phyloP scores from a whole-genome alignment of 2,329 filamentous ascomycete genomes.

The Arachnopeziza araneosa region DNA sequence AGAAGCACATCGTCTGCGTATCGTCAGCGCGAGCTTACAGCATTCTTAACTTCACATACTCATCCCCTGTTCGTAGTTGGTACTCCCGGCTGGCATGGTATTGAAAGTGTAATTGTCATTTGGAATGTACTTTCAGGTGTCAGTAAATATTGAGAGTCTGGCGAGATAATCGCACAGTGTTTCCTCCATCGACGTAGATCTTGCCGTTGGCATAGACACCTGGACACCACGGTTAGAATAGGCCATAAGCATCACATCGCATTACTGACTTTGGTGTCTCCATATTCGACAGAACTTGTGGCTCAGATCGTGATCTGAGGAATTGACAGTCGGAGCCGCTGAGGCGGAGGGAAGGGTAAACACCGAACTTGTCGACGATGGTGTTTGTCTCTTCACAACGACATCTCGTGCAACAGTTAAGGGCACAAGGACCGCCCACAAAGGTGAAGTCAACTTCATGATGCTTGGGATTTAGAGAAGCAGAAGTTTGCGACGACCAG shows the following conservation, averaged over 20 bases:
- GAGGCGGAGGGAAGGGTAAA: conserved; percentile 1
- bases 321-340: conserved; percentile 1
- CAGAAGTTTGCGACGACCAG: neutral
- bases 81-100: neutral
- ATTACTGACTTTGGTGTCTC: conserved; percentile 3
- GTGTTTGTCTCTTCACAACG: conserved; percentile 1
- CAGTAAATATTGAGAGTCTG: too few species aligned
- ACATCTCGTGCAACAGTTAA: neutral
- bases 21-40: neutral
- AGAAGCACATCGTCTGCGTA: conserved; percentile 5
- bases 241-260: neutral
- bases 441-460: neutral
- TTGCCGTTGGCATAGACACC: conserved; percentile 9
- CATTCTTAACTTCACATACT: neutral
- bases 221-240: neutral
- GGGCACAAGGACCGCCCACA: neutral
- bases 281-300: conserved; percentile 9
- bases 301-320: conserved; percentile 5
- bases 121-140: neutral
- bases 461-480: neutral
- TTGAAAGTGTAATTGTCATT: conserved; percentile 1
- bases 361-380: neutral
- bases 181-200: conserved; percentile 10
- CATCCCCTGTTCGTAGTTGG: conserved; percentile 5
- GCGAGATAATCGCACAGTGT: neutral